These are phyloP conservation scores for Talaromyces thailandensis DNA, from an alignment of 495 filamentous ascomycete genomes.

Conservation along the genomic window DNA sequence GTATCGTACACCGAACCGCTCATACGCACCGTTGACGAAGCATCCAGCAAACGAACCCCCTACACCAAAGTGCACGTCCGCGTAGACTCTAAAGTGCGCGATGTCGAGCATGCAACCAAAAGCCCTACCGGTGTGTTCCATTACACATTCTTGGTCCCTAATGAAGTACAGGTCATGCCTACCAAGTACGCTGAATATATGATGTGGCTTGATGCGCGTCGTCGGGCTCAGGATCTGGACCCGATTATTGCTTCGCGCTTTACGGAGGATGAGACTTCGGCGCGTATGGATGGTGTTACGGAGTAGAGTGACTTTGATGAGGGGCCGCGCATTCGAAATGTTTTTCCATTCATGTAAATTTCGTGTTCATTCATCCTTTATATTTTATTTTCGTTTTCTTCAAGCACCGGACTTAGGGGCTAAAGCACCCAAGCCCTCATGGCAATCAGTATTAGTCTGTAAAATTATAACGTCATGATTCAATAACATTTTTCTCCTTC, in stretches of 20 bases:
- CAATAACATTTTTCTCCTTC: not conserved
- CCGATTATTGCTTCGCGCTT: slow-evolving; percentile 19
- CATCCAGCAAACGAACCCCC: slow-evolving; percentile 15
- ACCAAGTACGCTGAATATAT: slow-evolving; percentile 68
- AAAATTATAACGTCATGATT: not conserved
- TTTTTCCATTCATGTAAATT: not conserved
- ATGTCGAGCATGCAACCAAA: slow-evolving; percentile 67
- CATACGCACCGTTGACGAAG: slow-evolving; percentile 23
- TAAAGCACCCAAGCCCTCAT: not conserved
- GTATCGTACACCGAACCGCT: slow-evolving; percentile 71
- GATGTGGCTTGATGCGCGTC: slow-evolving; percentile 67
- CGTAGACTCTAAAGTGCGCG: slow-evolving; percentile 66
- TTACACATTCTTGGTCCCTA: slow-evolving; percentile 73
- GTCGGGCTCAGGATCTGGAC: slow-evolving; percentile 44
- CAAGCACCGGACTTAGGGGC: not conserved
- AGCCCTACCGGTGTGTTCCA: slow-evolving; percentile 79
- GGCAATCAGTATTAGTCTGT: not conserved
- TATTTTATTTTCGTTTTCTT: not conserved
- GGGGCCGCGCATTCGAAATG: not conserved
- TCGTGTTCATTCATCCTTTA: not conserved
- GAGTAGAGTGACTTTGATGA: slow-evolving; percentile 20
- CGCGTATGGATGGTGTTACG: slow-evolving; percentile 37
- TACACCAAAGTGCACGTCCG: slow-evolving; percentile 67
- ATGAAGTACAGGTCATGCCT: slow-evolving; percentile 66
- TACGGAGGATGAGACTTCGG: slow-evolving; percentile 28